These are phyloP conservation scores for Fomitopsis palustris DNA, from an alignment of 1,284 basidiomycete genomes.

Conservation along the genomic window DNA sequence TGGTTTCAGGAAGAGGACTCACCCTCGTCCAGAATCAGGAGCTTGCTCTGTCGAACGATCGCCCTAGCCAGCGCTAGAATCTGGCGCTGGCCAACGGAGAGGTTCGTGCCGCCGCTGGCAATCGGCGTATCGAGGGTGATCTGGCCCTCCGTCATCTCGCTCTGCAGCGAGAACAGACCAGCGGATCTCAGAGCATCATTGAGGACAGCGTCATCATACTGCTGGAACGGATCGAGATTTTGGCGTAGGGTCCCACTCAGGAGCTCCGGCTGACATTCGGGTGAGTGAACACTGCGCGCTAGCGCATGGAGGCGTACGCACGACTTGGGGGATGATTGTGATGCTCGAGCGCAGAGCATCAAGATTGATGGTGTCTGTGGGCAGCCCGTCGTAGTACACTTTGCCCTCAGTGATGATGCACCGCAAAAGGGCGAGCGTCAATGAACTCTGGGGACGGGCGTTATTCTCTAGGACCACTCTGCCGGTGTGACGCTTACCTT, in stretches of 20 bases:
- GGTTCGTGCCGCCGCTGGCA: constrained; percentile 58
- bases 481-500: constrained; percentile 39
- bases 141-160: constrained; percentile 46
- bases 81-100: constrained; percentile 58
- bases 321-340: constrained; percentile 13
- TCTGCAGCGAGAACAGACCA: constrained; percentile 51
- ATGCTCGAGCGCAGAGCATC: neutral
- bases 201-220: constrained; percentile 64
- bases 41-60: constrained; percentile 55
- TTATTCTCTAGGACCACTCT: constrained; percentile 14
- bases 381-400: constrained; percentile 34
- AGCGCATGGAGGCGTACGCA: constrained; percentile 39
- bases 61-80: constrained; percentile 59
- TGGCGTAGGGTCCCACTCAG: constrained; percentile 57
- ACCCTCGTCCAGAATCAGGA: constrained; percentile 65
- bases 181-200: constrained; percentile 52
- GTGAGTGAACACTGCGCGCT: too few relatives aligned
- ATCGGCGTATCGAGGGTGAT: constrained; percentile 53
- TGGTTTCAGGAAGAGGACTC: neutral
- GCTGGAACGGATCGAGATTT: constrained; percentile 71
- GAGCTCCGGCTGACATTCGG: constrained; percentile 51
- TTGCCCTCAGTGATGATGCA: constrained; percentile 47
- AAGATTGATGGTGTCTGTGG: constrained; percentile 14
- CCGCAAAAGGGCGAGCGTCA: constrained; percentile 41
- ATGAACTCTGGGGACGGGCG: constrained; percentile 31